Percentiles rank a stretch among this genome's conserved stretches.
phyloP scores from a whole-genome alignment of 2,329 filamentous ascomycete species.

The Monilinia fructicola region DNA sequence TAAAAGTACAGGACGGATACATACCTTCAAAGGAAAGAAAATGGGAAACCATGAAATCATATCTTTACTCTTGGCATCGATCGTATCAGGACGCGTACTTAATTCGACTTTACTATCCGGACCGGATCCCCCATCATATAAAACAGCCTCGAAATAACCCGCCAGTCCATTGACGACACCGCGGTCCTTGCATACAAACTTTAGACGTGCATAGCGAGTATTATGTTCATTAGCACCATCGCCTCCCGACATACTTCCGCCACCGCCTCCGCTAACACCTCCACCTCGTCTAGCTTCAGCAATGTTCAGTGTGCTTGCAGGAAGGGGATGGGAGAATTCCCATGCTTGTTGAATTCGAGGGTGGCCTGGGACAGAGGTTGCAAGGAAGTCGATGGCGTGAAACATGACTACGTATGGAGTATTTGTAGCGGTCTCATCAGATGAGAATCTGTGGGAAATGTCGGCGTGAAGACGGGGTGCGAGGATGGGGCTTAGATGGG shows the following conservation, averaged over 20 bases:
- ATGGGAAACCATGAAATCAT: slow-evolving; percentile 99
- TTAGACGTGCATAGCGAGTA: slow-evolving; percentile 71
- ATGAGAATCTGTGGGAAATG: slow-evolving; percentile 60
- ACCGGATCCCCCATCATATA: slow-evolving; percentile 62
- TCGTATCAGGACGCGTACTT: slow-evolving; percentile 88
- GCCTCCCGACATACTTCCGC: slow-evolving; percentile 70
- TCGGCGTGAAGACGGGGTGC: slow-evolving; percentile 84
- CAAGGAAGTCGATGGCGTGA: slow-evolving; percentile 83
- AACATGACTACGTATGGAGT: slow-evolving; percentile 95
- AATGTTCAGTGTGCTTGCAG: slow-evolving; percentile 54
- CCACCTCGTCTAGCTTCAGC: slow-evolving; percentile 59
- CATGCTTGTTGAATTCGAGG: slow-evolving; percentile 72
- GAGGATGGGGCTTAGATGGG: slow-evolving; percentile 87
- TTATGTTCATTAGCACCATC: slow-evolving; percentile 91
- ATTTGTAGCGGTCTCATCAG: slow-evolving; percentile 73
- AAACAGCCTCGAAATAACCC: slow-evolving; percentile 95
- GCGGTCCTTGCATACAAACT: slow-evolving; percentile 73
- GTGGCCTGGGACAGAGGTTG: slow-evolving; percentile 58
- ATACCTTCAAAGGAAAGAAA: slow-evolving; percentile 91
- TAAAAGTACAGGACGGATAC: slow-evolving; percentile 33
- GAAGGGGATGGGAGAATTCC: slow-evolving; percentile 78
- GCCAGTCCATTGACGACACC: slow-evolving; percentile 88
- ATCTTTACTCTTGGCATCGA: slow-evolving; percentile 88
- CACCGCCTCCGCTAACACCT: slow-evolving; percentile 64
- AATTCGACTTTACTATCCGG: slow-evolving; percentile 69